phyloP scores from a whole-genome alignment of 2,329 filamentous ascomycete species.

The Aspergillus fumigatus region DNA sequence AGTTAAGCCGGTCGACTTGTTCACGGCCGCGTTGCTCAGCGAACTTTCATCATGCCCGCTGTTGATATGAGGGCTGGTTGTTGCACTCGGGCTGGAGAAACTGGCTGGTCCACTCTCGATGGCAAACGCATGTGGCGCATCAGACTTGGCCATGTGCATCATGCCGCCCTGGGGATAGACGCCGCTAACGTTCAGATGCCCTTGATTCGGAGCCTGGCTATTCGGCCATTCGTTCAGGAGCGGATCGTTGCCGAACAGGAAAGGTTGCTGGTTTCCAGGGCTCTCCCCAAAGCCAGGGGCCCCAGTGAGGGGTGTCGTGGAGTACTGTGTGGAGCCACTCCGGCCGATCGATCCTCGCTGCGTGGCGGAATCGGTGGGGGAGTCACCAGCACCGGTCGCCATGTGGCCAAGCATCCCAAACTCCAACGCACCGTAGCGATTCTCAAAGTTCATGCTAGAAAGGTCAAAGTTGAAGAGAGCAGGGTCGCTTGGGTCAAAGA shows the following conservation, averaged over 20 bases:
- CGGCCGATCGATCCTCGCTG: constrained; percentile 44
- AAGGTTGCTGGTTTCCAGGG: constrained; percentile 40
- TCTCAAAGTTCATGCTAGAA: constrained; percentile 89
- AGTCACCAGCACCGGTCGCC: constrained; percentile 83
- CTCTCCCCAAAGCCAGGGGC: constrained; percentile 43
- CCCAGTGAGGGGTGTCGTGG: constrained; percentile 29
- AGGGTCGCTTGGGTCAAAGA: constrained; percentile 89
- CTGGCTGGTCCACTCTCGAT: constrained; percentile 56
- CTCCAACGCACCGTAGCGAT: constrained; percentile 91
- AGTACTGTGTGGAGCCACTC: constrained; percentile 39
- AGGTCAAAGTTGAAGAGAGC: constrained; percentile 94
- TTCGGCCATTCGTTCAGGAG: constrained; percentile 44
- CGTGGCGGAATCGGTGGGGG: constrained; percentile 59
- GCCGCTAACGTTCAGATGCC: constrained; percentile 31
- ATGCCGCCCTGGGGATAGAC: constrained; percentile 35
- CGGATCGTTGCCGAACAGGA: constrained; percentile 42
- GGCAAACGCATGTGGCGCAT: constrained; percentile 55
- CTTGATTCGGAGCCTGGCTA: constrained; percentile 28
- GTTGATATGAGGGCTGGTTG: constrained; percentile 49
- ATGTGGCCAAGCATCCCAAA: constrained; percentile 96
- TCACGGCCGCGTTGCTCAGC: constrained; percentile 21
- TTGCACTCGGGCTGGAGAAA: constrained; percentile 56
- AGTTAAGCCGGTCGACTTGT: constrained; percentile 25
- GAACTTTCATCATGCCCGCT: constrained; percentile 39
- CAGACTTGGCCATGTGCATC: constrained; percentile 40